Base-by-base conservation (phyloP, 1,284 basidiomycete genomes). In the Ganoderma sp. region DNA sequence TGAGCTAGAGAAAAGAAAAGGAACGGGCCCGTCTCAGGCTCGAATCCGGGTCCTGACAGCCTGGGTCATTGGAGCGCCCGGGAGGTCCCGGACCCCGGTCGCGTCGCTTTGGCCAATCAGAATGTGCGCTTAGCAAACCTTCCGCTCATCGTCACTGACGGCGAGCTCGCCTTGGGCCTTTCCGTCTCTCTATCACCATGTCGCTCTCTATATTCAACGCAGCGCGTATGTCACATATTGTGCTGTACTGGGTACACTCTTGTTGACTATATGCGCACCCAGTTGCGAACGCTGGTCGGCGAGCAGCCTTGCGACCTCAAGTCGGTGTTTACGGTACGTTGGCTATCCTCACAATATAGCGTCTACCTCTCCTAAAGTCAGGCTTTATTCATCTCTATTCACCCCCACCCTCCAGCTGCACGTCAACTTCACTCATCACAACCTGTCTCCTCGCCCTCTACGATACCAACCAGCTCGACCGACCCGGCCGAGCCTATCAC, bases 401-500 rank as follows among this genome's bases (percentile, higher is more conserved):
- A 43, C 4, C 14, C 22, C 43, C 32, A 43, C 0, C 14, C 22
- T 15, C 3, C 52, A 88, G 88, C 83, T 56, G 80, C 79, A 74
- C 88, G 89, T 73, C 83, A 83, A 50, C 76, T 92, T 42, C 88
- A 90, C 74, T 81, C 84, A 9, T 86, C 90, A 19, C 81, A 79
- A 68, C 77, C 82, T 58, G 77, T 76, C 15, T 77, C 76, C 56
- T 76, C 81, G 48, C 81, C 81, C 14, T 77, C 81, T 41, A 61
- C 73, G 50, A 76, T 82, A 59, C 81, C 85, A 25, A 80, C 82
- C 15, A 80, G 81, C 10, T 79, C 84, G 34, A 81, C 85, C 3
- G 82, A 84, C 63, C 74, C 85, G 1, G 78, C 81, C 0, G 82
- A 85, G 67, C 89, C 90, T 25, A 84, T 89, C 71, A 91, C 90